A percentile compares a stretch with the other conserved stretches of the same genome.
Evolutionary conservation across 2,329 filamentous ascomycete species (phyloP).

Genomic region (Trichothecium roseum): DNA sequence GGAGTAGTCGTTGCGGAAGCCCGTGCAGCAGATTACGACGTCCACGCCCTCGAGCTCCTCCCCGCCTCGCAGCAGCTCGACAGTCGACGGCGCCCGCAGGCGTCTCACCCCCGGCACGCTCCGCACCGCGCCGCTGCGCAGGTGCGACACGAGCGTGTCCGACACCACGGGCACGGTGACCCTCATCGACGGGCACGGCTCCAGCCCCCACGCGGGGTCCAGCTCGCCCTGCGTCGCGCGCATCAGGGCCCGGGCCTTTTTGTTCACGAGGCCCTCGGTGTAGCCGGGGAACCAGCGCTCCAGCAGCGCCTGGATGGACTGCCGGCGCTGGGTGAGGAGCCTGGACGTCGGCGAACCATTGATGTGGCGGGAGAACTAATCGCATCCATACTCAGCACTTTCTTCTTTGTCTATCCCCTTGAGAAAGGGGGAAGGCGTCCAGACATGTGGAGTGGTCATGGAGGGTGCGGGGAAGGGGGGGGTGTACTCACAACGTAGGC

Average conservation of each 20-base stretch:
- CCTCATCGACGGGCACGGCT: conserved; percentile 12
- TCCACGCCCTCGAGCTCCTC: conserved; percentile 15
- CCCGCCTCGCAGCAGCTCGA: conserved; percentile 19
- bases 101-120: conserved; percentile 18
- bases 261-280: conserved; percentile 12
- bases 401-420: no score
- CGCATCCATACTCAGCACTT: no score
- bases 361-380: conserved; percentile 15
- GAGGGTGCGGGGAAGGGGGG: no score
- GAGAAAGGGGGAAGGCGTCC: no score
- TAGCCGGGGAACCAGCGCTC: conserved; percentile 12
- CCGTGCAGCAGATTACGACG: conserved; percentile 22
- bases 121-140: conserved; percentile 23
- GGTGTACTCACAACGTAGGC: conserved; percentile 2
- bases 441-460: no score
- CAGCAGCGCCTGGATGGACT: conserved; percentile 17
- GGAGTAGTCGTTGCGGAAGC: conserved; percentile 20
- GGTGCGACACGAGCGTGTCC: conserved; percentile 17
- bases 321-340: conserved; percentile 19
- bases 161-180: conserved; percentile 15
- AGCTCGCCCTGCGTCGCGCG: conserved; percentile 11
- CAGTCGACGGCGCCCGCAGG: conserved; percentile 11
- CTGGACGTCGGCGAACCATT: conserved; percentile 25
- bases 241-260: conserved; percentile 6
- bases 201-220: conserved; percentile 16